These are phyloP conservation scores for Davidsoniella virescens DNA, from an alignment of 2,329 filamentous ascomycete genomes.

Conservation along the genomic window DNA sequence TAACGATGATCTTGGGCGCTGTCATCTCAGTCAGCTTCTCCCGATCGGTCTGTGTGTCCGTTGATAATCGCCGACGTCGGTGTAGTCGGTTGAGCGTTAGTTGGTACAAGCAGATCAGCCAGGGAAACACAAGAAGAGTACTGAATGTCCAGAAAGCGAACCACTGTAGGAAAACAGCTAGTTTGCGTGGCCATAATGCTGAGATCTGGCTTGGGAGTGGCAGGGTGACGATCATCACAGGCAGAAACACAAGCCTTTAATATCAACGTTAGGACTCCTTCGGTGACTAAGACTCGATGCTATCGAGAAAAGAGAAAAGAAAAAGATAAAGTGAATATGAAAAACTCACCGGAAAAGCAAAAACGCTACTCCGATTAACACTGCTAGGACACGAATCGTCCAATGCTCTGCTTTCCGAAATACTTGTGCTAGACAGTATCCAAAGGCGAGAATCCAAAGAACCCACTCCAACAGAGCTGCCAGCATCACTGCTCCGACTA, in stretches of 20 bases:
- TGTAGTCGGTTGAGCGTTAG: slow-evolving; percentile 78
- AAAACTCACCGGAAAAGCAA: slow-evolving; percentile 50
- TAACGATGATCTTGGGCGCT: no score
- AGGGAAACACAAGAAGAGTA: slow-evolving; percentile 68
- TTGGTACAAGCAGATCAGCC: slow-evolving; percentile 86
- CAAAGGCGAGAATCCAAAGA: slow-evolving; percentile 81
- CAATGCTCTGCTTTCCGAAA: slow-evolving; percentile 80
- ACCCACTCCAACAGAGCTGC: slow-evolving; percentile 86
- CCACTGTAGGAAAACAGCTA: slow-evolving; percentile 69
- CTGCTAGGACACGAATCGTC: slow-evolving; percentile 63
- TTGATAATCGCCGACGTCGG: slow-evolving; percentile 26
- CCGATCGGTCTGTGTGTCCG: no score
- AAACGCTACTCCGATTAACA: slow-evolving; percentile 60
- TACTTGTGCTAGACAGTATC: slow-evolving; percentile 81
- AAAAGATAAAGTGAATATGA: slow-evolving; percentile 38
- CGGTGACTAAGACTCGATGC: no score
- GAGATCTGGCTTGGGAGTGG: no score
- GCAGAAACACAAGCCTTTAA: no score
- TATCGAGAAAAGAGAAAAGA: slow-evolving; percentile 20
- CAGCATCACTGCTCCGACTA: slow-evolving; percentile 67
- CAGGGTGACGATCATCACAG: no score
- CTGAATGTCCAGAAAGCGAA: slow-evolving; percentile 94
- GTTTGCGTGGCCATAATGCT: slow-evolving; percentile 41
- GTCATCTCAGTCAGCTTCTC: no score
- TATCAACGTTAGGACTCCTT: no score